Base-by-base conservation (phyloP, 805 yeast species). In the Sugiyamaella smithiae region DNA sequence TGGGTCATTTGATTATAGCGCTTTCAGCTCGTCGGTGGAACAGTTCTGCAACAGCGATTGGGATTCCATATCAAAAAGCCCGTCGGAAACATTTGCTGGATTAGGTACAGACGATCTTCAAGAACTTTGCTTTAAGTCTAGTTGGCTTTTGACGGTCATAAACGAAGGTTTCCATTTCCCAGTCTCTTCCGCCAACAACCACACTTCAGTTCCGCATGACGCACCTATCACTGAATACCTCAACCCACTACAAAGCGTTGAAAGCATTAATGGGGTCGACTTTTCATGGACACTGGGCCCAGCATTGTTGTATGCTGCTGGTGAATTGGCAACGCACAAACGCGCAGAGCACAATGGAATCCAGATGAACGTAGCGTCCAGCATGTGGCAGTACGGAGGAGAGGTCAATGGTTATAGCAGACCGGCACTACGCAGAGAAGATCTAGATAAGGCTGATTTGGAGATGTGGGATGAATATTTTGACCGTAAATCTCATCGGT, bases 221-320 rank as follows among this genome's bases (percentile, higher is more conserved):
- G 38, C 37, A 9, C 25, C 40, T 6, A 43, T 54, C 17, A 17
- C 48, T 24, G 14, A 35, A 5, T 57, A 51, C 36, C 49, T 60
- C 73, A 61, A 84, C 25, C 84, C 90, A 0, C 89, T 93, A 67
- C 88, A 85, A 66, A 84, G 95, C 52, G 89, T 93, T 0, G 82
- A 84, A 48, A 75, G 82, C 14, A 80, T 93, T 26, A 77, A 87
- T 51, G 97, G 95, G 1, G 79, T 81, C 3, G 99, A 93, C 57
- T 70, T 93, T 14, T 85, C 97, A 0, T 93, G 99, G 99, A 91
- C 98, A 0, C 64, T 93, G 29, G 99, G 99, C 4, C 84, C 85
- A 60, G 88, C 90, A 23, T 63, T 93, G 3, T 65, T 91, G 9
- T 87, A 82, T 64, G 97, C 96, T 0, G 80, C 95, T 0, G 78